These are phyloP conservation scores for Pisolithus sp. DNA, from an alignment of 768 basidiomycete species.

Conservation along the genomic window DNA sequence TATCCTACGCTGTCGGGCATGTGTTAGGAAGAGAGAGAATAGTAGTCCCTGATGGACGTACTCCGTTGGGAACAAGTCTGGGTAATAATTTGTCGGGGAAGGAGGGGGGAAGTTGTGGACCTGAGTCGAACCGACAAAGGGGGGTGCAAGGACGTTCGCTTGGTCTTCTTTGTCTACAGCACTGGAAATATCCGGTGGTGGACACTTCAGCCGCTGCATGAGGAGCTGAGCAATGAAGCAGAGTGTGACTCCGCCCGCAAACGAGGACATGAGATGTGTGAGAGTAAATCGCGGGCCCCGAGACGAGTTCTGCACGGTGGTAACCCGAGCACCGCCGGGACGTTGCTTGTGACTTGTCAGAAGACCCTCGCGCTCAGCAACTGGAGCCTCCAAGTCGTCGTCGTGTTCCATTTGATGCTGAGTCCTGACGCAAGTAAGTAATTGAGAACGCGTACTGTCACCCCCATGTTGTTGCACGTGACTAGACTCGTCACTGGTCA, in stretches of 20 bases:
- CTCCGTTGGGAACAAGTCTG: conserved; percentile 68
- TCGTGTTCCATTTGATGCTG: conserved; percentile 1
- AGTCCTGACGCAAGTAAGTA: background rate
- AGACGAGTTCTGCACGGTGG: conserved; percentile 4
- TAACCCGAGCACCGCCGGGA: background rate
- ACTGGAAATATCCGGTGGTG: conserved; percentile 26
- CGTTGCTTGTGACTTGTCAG: conserved; percentile 22
- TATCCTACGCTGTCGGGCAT: conserved; percentile 49
- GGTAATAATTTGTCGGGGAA: conserved; percentile 65
- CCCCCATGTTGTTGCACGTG: background rate
- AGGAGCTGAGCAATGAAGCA: conserved; percentile 46
- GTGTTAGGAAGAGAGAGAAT: background rate
- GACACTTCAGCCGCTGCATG: conserved; percentile 30
- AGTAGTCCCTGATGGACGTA: conserved; percentile 2
- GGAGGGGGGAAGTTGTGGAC: conserved; percentile 66
- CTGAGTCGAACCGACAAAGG: conserved; percentile 67
- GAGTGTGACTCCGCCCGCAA: conserved; percentile 46
- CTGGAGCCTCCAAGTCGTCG: background rate
- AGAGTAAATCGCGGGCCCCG: conserved; percentile 6
- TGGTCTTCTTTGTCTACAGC: conserved; percentile 2
- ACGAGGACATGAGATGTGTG: conserved; percentile 41
- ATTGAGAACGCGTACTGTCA: background rate
- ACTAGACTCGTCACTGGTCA: background rate
- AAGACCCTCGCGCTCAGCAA: conserved; percentile 31
- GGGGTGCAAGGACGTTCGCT: conserved; percentile 44